Percentiles rank a stretch among this genome's conserved stretches.
Conservation (phyloP, 2,329 filamentous ascomycete species). For the Coniochaeta prunicola region DNA sequence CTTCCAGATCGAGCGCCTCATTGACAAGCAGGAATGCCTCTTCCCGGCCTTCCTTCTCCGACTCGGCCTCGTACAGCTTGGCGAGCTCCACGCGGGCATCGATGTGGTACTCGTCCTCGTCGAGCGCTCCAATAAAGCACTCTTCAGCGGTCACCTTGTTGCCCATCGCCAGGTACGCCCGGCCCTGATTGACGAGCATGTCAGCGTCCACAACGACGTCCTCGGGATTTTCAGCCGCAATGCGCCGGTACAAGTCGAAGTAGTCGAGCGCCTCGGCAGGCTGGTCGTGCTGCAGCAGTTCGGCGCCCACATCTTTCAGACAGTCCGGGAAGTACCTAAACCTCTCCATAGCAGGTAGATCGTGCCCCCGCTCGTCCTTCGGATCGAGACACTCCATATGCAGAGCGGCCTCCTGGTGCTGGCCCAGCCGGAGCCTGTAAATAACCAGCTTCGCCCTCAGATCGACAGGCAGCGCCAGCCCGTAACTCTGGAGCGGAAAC, state of each 20-base stretch:
- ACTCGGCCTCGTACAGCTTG: constrained; percentile 73
- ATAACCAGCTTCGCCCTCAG: constrained; percentile 77
- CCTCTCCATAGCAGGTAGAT: constrained; percentile 6
- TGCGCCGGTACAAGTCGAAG: constrained; percentile 45
- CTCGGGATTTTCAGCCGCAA: constrained; percentile 35
- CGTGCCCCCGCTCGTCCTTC: constrained; percentile 40
- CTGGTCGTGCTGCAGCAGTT: constrained; percentile 32
- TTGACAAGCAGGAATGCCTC: constrained; percentile 71
- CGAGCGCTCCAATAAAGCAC: constrained; percentile 67
- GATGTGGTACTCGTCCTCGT: constrained; percentile 63
- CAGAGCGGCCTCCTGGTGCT: constrained; percentile 62
- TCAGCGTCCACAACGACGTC: constrained; percentile 33
- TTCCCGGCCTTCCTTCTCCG: constrained; percentile 50
- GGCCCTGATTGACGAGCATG: constrained; percentile 48
- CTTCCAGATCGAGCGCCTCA: constrained; percentile 62
- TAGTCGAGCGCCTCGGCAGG: constrained; percentile 42
- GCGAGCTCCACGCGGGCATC: constrained; percentile 74
- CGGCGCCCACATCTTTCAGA: constrained; percentile 58
- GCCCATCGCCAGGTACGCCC: constrained; percentile 60
- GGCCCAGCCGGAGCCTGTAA: constrained; percentile 66
- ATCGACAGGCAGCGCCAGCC: constrained; percentile 68
- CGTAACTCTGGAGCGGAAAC: constrained; percentile 56
- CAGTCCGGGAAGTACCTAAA: constrained; percentile 68
- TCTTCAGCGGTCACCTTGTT: constrained; percentile 65
- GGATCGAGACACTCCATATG: constrained; percentile 68